A percentile compares a stretch with the other conserved stretches of the same genome.
Conservation (phyloP, 176 grass and related monocot species). For the Oryza meyeriana region DNA sequence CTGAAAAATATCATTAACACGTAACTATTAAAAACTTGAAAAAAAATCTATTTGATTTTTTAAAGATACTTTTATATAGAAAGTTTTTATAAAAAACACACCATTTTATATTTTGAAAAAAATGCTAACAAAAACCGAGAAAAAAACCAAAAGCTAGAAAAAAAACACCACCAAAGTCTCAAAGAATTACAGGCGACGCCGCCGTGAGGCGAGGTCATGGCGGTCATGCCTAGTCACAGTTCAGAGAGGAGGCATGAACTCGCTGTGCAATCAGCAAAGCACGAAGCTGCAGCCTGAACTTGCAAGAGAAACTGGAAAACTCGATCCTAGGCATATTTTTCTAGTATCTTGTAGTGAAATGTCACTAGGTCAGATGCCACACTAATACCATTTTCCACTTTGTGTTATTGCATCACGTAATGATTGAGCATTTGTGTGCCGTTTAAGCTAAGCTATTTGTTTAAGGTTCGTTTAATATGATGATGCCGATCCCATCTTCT, state of each 20-base stretch:
- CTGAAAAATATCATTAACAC: no score
- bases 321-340: background rate
- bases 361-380: background rate
- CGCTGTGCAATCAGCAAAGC: background rate
- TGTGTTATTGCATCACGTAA: conserved; percentile 2
- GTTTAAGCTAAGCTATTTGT: conserved; percentile 10
- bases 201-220: no score
- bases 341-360: background rate
- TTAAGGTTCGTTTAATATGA: background rate
- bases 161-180: background rate
- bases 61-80: no score
- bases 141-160: no score
- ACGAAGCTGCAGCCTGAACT: background rate
- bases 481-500: background rate
- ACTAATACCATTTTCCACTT: background rate
- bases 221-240: no score
- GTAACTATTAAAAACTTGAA: no score
- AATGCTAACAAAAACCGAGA: no score
- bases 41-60: no score
- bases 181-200: no score
- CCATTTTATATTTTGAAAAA: no score
- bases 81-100: no score
- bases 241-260: background rate
- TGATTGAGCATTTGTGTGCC: background rate
- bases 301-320: background rate